phyloP scores from a whole-genome alignment of 208 protist species.

The Crithidia brevicula region DNA sequence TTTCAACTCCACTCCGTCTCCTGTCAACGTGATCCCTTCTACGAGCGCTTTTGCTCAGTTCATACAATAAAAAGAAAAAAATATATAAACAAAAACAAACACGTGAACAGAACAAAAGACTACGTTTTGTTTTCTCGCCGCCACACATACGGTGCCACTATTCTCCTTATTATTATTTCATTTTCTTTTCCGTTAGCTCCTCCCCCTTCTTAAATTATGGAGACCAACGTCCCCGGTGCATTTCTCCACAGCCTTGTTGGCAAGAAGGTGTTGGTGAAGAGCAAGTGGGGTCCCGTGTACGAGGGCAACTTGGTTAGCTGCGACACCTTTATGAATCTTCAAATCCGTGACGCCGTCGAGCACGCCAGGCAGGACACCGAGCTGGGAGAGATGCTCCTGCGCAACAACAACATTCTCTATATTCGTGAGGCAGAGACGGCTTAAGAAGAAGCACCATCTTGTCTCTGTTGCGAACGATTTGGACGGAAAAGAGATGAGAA shows the following conservation, averaged over 20 bases:
- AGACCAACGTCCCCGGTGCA: constrained; percentile 76
- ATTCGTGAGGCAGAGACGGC: constrained; percentile 67
- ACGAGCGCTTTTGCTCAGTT: no score
- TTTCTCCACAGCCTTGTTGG: constrained; percentile 96
- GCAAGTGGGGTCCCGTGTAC: constrained; percentile 99
- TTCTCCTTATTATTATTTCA: neutral
- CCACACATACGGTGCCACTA: no score
- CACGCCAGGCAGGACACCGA: constrained; percentile 72
- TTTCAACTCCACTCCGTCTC: no score
- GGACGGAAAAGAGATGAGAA: no score
- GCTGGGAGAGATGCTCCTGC: constrained; percentile 87
- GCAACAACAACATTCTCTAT: constrained; percentile 92
- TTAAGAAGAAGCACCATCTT: no score
- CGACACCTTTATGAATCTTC: constrained; percentile 98
- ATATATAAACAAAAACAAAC: no score
- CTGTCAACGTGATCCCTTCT: no score
- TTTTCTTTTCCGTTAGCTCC: constrained; percentile 3
- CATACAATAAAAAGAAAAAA: no score
- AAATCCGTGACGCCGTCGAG: constrained; percentile 86
- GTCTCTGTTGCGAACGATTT: no score
- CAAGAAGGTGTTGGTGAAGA: constrained; percentile 96
- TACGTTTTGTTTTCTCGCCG: neutral
- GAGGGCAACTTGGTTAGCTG: constrained; percentile 94
- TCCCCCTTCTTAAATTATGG: constrained; percentile 36
- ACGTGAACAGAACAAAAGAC: no score